Conservation (phyloP, 306 rosid genomes). For the Cucumis hystrix region DNA sequence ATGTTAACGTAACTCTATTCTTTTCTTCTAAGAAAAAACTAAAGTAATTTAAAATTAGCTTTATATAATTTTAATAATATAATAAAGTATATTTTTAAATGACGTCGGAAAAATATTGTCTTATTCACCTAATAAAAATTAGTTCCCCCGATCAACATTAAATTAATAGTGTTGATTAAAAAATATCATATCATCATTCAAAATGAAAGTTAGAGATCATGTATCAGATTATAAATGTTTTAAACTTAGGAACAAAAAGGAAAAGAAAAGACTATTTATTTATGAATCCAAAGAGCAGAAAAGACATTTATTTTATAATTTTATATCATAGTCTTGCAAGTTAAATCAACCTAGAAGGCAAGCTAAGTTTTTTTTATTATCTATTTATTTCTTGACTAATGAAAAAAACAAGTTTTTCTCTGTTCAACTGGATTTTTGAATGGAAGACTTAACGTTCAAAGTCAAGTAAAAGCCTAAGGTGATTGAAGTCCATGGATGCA, state of each 20-base stretch:
- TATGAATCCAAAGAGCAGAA: not conserved
- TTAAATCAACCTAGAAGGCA: not conserved
- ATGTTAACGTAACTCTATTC: too few species aligned
- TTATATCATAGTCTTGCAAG: not conserved
- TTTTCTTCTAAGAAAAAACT: too few species aligned
- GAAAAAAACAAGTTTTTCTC: not conserved
- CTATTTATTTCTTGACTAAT: not conserved
- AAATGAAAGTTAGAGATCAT: not conserved
- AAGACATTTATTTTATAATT: not conserved
- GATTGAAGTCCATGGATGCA: not conserved
- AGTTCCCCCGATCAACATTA: not conserved
- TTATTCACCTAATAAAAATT: not conserved
- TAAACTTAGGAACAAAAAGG: not conserved
- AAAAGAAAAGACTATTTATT: not conserved
- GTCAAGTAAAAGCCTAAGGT: not conserved
- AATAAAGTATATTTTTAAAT: not conserved
- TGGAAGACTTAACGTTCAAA: not conserved
- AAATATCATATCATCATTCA: not conserved
- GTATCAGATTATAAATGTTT: not conserved
- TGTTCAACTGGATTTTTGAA: not conserved
- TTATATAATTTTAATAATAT: not conserved
- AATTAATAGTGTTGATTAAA: not conserved
- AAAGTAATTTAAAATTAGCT: not conserved
- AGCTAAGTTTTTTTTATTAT: not conserved
- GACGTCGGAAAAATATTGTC: not conserved